Evolutionary conservation across 768 basidiomycete species (phyloP).

Genomic region (Pisolithus marmoratus): DNA sequence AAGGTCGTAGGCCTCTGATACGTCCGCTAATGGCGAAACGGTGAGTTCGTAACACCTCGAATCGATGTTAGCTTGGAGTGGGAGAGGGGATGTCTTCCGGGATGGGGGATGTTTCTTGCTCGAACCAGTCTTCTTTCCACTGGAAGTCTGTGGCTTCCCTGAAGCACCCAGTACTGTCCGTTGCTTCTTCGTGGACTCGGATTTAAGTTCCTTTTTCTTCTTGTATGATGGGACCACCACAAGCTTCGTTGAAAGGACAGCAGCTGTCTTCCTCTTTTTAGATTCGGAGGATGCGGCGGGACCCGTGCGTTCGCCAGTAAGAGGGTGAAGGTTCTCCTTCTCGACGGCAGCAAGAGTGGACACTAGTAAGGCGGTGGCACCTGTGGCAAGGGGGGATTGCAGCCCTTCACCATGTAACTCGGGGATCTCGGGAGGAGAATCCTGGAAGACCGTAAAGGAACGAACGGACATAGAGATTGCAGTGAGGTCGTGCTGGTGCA

Average conservation of each 20-base stretch:
- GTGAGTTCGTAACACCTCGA: constrained; percentile 79
- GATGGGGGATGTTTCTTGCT: constrained; percentile 28
- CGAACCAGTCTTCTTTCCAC: constrained; percentile 37
- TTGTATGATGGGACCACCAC: constrained; percentile 32
- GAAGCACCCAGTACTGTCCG: constrained; percentile 40
- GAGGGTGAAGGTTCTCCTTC: constrained; percentile 77
- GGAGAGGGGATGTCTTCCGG: constrained; percentile 52
- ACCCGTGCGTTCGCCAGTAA: constrained; percentile 60
- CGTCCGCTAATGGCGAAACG: constrained; percentile 72
- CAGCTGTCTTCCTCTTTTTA: constrained; percentile 64
- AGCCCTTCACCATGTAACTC: constrained; percentile 25
- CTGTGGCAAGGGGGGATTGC: constrained; percentile 17
- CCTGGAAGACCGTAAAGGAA: constrained; percentile 62
- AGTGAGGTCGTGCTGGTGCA: constrained; percentile 1
- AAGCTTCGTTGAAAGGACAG: constrained; percentile 51
- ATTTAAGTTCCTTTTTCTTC: constrained; percentile 40
- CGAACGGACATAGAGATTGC: constrained; percentile 43
- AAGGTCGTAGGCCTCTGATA: constrained; percentile 62
- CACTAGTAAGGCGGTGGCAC: constrained; percentile 27
- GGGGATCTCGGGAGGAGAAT: constrained; percentile 36
- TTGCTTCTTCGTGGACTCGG: constrained; percentile 47
- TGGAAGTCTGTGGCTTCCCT: constrained; percentile 19
- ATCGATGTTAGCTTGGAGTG: constrained; percentile 53
- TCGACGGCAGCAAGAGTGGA: constrained; percentile 41
- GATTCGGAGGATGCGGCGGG: constrained; percentile 28